Evolutionary conservation across 2,329 filamentous ascomycete genomes (phyloP), one percentile per base, ranked within the genome.

Genomic region (Nemania serpens): DNA sequence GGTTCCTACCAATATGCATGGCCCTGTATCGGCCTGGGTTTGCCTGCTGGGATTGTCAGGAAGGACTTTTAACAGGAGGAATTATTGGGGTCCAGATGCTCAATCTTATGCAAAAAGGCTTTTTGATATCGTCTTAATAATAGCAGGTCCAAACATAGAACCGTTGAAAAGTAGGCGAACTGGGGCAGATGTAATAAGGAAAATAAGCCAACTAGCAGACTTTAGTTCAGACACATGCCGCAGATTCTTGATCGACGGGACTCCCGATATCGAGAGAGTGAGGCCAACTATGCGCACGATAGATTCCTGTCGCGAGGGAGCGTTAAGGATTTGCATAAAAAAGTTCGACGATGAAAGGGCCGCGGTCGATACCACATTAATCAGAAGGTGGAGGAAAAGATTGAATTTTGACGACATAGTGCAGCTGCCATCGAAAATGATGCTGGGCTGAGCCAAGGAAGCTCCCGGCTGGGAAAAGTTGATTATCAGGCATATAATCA

Each of bases 261-360:
- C 18, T 39, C 56, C 55, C n/a, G n/a, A n/a, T 6, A 58, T 45
- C n/a, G 47, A 48, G 2, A 53, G 15, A n/a, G 33, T 39, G n/a
- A n/a, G n/a, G n/a, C n/a, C n/a, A n/a, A n/a, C n/a, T n/a, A n/a
- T n/a, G 5, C 9, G 20, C 1, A 39, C 11, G 33, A 7, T 2
- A 3, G 5, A 10, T 3, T 59, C 49, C 9, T n/a, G 1, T 1
- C 56, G 41, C 2, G 56, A 39, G 5, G 49, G 56, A 2, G 49
- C n/a, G 5, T 2, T 47, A 6, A 53, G 12, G 12, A 59, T 45
- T 15, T 54, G 56, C 56, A 59, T 54, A 13, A 59, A 59, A 29
- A 58, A 58, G 13, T 53, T 58, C 1, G 48, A 53, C 1, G 56
- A 58, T 33, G 48, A 48, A 9, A 47, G 41, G 5, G 4, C 17